These are phyloP conservation scores for Ustilago tritici DNA, from an alignment of 1,284 basidiomycete species.

Conservation along the genomic window DNA sequence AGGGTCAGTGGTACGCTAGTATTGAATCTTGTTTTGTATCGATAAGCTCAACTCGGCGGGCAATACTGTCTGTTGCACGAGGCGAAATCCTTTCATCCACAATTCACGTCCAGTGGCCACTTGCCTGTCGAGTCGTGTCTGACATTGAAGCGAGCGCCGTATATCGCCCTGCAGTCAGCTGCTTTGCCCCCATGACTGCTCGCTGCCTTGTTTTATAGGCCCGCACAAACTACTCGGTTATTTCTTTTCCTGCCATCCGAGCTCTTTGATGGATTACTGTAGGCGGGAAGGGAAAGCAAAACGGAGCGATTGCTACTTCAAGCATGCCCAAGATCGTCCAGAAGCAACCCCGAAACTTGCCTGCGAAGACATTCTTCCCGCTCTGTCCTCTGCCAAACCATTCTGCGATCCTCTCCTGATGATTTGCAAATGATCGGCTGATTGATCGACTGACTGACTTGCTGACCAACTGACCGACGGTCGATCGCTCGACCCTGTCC, in stretches of 20 bases:
- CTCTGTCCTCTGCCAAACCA: not conserved
- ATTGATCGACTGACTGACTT: not conserved
- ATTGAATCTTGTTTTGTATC: not conserved
- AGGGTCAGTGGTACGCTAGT: not conserved
- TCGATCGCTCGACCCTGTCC: slow-evolving; percentile 4
- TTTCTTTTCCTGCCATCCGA: not conserved
- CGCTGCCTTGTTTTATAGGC: not conserved
- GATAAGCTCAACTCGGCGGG: too few relatives aligned
- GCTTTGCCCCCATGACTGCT: not conserved
- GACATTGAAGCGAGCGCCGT: slow-evolving; percentile 4
- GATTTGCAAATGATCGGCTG: slow-evolving; percentile 4
- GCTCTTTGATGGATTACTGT: not conserved
- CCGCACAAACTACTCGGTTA: not conserved
- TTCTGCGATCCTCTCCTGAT: not conserved
- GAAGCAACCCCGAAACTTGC: not conserved
- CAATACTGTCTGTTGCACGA: too few relatives aligned
- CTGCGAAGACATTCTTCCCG: not conserved
- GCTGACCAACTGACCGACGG: not conserved
- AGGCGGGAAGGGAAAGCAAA: not conserved
- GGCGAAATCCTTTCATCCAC: not conserved
- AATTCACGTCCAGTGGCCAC: not conserved
- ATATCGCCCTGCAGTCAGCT: slow-evolving; percentile 3
- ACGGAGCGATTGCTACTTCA: not conserved
- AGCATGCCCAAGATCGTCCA: not conserved
- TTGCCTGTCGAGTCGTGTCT: not conserved